Percentiles rank a stretch among this genome's conserved stretches.
Conservation (phyloP, 2,329 filamentous ascomycete species). For the Xylaria sp. region DNA sequence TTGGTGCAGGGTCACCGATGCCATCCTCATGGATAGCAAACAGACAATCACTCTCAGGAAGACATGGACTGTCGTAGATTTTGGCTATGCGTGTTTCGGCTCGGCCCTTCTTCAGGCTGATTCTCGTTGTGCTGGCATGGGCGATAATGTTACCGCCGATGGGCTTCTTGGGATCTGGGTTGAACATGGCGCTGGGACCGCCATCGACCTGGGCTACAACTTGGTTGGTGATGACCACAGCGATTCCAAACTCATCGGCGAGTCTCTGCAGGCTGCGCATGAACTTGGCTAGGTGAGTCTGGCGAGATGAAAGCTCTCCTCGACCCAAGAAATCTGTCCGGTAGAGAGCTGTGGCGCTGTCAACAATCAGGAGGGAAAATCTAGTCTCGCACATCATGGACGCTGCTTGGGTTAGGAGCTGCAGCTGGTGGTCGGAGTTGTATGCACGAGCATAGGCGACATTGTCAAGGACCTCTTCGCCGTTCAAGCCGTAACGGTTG, state of each 20-base stretch:
- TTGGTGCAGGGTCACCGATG: conserved; percentile 91
- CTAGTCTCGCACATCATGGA: conserved; percentile 99
- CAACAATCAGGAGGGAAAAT: conserved; percentile 91
- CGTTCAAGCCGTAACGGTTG: conserved; percentile 87
- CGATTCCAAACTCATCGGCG: conserved; percentile 84
- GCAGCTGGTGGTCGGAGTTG: conserved; percentile 96
- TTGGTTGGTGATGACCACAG: conserved; percentile 97
- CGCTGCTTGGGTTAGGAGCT: conserved; percentile 88
- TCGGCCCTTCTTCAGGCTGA: conserved; percentile 92
- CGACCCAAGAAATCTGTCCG: conserved; percentile 95
- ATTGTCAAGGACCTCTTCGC: conserved; percentile 96
- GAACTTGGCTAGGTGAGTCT: conserved; percentile 84
- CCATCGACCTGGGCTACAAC: conserved; percentile 98
- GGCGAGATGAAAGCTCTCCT: conserved; percentile 89
- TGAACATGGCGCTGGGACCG: conserved; percentile 95
- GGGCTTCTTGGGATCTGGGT: conserved; percentile 97
- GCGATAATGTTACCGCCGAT: conserved; percentile 99
- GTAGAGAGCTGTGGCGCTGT: conserved; percentile 92
- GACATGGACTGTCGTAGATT: conserved; percentile 96
- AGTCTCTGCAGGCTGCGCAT: conserved; percentile 78
- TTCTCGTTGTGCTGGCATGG: conserved; percentile 88
- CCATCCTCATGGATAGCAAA: conserved; percentile 98
- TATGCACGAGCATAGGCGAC: conserved; percentile 97
- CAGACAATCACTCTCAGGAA: conserved; percentile 92
- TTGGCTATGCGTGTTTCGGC: conserved; percentile 96